These are phyloP conservation scores for Stemphylium beticola DNA, from an alignment of 2,329 filamentous ascomycete species.

Conservation along the genomic window DNA sequence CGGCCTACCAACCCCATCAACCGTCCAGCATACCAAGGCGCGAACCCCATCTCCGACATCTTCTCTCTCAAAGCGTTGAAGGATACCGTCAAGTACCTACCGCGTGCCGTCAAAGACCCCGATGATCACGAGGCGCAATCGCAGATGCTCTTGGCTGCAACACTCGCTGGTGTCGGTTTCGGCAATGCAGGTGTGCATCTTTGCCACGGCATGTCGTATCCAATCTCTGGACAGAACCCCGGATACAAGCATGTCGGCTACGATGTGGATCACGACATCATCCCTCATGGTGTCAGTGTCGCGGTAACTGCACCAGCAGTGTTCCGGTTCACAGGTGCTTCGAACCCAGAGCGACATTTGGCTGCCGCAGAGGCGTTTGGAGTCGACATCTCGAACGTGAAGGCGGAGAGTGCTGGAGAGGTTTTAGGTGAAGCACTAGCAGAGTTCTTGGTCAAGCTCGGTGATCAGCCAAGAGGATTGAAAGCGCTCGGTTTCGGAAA, in stretches of 20 bases:
- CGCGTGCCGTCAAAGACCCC: conserved; percentile 82
- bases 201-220: conserved; percentile 93
- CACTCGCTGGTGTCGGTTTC: conserved; percentile 92
- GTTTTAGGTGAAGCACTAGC: conserved; percentile 83
- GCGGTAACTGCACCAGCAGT: conserved; percentile 92
- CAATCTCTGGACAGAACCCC: conserved; percentile 93
- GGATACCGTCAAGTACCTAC: conserved; percentile 89
- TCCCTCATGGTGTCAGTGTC: conserved; percentile 94
- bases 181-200: conserved; percentile 96
- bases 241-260: conserved; percentile 92
- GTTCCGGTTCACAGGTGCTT: conserved; percentile 89
- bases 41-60: conserved; percentile 96
- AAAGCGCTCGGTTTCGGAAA: conserved; percentile 80
- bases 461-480: conserved; percentile 88
- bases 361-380: conserved; percentile 89
- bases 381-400: conserved; percentile 85
- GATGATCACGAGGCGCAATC: conserved; percentile 92
- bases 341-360: conserved; percentile 90
- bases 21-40: conserved; percentile 92
- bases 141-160: conserved; percentile 94
- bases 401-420: conserved; percentile 86
- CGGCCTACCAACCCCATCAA: conserved; percentile 88
- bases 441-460: conserved; percentile 80
- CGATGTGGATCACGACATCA: conserved; percentile 74
- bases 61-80: conserved; percentile 88